Base-by-base conservation (phyloP, 1,284 basidiomycete genomes). In the Heterobasidion parviporum region DNA sequence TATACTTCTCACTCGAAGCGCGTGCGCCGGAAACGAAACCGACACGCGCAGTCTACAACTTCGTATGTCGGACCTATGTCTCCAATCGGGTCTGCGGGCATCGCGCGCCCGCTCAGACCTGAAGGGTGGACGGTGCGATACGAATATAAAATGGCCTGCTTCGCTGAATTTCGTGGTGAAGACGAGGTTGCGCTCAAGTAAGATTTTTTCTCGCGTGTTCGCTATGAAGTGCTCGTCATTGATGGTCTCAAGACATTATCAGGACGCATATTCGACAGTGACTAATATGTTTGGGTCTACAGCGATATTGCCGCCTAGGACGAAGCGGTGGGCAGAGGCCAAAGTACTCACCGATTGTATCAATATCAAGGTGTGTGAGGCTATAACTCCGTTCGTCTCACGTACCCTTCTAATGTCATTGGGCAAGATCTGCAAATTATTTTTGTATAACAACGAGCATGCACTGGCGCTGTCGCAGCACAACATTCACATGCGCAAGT, bases 301-400 rank as follows among this genome's bases (percentile, higher is more conserved):
- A 3, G 83, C 84, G 0, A 87, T 91, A 54, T 70, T 97, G 4
- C 91, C 92, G 0, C 94, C 96, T 4, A 81, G 95, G 3, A 98
- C 95, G 0, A 98, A 98, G 68, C 80, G 96, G 34, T 98, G 96
- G 95, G 94, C 96, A 3, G 96, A 99, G 71, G 96, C 94, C 1
- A 98, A 97, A 67, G 96, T 98, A 1, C 78, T 99, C 2, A 92
- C 91, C 0, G 96, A 99, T 66, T 91, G 90, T 62, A 86, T 96
- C 57, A 90, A 86, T 57, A 75, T 95, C 64, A 93, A 94, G 75
- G 92, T 90, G 58, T 49, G 74, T 56, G 4, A 20, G 16, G 34
- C 26, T 16, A 20, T n/a, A 9, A 8, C 20, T 46, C 20, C 33
- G 14, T 57, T 44, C 50, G 36, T 45, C 45, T 20, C 10, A 48